These are phyloP conservation scores for Hsuehochloa calcarea DNA, from an alignment of 176 grass and related monocot genomes.

Conservation along the genomic window DNA sequence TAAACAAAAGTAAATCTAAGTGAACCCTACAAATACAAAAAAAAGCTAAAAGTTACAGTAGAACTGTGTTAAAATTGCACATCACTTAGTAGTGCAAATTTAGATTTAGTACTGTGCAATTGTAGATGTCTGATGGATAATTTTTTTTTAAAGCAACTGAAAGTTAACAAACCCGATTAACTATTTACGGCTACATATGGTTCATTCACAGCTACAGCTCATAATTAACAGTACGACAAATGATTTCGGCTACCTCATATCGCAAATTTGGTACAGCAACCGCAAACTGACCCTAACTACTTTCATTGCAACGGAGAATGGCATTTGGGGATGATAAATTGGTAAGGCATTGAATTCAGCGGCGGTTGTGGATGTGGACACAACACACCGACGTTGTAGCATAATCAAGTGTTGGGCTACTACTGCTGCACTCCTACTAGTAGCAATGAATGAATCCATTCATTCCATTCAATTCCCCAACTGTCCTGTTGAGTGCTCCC, in stretches of 20 bases:
- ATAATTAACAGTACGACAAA: neutral
- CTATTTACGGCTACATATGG: too few species aligned
- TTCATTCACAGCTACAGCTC: neutral
- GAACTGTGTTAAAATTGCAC: too few species aligned
- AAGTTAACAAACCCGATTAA: too few species aligned
- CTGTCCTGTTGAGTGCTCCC: neutral
- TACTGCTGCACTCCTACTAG: neutral
- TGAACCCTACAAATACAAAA: too few species aligned
- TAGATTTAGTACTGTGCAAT: too few species aligned
- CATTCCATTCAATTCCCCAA: conserved; percentile 27
- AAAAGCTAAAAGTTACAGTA: too few species aligned
- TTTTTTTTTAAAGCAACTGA: too few species aligned
- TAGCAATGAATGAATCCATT: neutral
- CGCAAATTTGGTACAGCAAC: neutral
- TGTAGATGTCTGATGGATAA: too few species aligned
- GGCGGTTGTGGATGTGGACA: neutral
- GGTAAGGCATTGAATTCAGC: neutral
- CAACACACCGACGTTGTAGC: neutral
- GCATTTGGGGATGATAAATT: neutral
- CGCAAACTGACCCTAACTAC: neutral
- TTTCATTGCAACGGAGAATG: neutral
- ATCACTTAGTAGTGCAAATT: too few species aligned
- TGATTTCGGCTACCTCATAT: neutral
- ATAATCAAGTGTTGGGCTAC: neutral
- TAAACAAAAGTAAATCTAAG: too few species aligned